phyloP scores from a whole-genome alignment of 208 protist genomes.

The Acanthamoeba culbertsoni region DNA sequence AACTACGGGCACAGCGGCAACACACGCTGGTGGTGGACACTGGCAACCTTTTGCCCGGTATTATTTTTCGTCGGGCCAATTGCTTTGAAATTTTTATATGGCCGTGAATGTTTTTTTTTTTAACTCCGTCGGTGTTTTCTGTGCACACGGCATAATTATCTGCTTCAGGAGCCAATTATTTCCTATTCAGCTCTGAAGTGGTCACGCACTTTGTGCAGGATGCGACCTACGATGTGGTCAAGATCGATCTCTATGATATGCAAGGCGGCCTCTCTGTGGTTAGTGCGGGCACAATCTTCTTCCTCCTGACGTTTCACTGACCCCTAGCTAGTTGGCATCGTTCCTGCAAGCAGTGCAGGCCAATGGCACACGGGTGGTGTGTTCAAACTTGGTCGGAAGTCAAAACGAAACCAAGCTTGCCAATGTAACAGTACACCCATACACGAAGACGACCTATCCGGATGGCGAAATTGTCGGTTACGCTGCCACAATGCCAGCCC shows the following conservation, averaged over 20 bases:
- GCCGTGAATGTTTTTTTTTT: neutral
- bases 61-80: neutral
- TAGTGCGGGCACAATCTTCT: neutral
- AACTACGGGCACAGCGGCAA: neutral
- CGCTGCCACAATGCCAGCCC: neutral
- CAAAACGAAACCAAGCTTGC: neutral
- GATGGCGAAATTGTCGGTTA: neutral
- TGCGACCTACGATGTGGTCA: slow-evolving; percentile 8
- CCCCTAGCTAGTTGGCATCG: neutral
- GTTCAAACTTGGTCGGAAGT: neutral
- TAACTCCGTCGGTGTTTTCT: neutral
- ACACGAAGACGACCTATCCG: neutral
- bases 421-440: neutral
- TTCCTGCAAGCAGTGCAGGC: neutral
- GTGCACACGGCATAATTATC: neutral
- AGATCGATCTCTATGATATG: slow-evolving; percentile 5
- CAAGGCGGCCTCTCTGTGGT: neutral
- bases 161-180: slow-evolving; percentile 1
- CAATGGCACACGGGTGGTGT: neutral
- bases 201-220: neutral
- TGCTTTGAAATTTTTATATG: neutral
- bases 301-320: neutral
- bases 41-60: neutral
- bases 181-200: neutral
- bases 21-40: neutral